These are phyloP conservation scores for Populus tomentosa DNA, from an alignment of 441 rosid species.

Conservation along the genomic window DNA sequence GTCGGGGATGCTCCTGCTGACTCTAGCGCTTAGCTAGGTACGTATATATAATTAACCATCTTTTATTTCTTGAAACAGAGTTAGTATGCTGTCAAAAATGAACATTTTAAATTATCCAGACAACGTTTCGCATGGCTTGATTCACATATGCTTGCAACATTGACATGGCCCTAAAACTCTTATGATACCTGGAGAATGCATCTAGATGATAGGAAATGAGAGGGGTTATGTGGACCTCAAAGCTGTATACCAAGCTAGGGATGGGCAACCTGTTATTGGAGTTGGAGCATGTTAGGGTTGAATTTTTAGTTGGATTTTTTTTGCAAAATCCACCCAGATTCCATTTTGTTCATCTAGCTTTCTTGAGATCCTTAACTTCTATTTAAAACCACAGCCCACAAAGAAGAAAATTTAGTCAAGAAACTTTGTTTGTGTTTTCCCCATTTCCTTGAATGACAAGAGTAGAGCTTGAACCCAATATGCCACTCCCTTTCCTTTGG, in stretches of 20 bases:
- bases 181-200: neutral
- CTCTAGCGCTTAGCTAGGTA: slow-evolving; percentile 17
- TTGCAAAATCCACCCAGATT: neutral
- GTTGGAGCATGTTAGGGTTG: neutral
- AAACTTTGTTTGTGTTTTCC: no score
- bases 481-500: neutral
- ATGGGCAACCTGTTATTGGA: neutral
- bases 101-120: neutral
- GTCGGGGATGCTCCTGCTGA: slow-evolving; percentile 35
- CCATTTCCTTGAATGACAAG: neutral
- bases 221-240: neutral
- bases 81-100: neutral
- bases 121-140: neutral
- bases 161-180: neutral
- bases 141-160: neutral
- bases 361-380: neutral
- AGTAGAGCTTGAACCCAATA: neutral
- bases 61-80: neutral
- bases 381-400: neutral
- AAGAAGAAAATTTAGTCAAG: neutral
- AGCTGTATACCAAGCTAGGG: neutral
- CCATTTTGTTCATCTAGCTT: neutral
- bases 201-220: neutral
- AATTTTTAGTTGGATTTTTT: neutral
- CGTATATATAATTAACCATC: neutral